These are phyloP conservation scores for Saxophila tyrrhenica DNA, from an alignment of 495 filamentous ascomycete species.

Conservation along the genomic window DNA sequence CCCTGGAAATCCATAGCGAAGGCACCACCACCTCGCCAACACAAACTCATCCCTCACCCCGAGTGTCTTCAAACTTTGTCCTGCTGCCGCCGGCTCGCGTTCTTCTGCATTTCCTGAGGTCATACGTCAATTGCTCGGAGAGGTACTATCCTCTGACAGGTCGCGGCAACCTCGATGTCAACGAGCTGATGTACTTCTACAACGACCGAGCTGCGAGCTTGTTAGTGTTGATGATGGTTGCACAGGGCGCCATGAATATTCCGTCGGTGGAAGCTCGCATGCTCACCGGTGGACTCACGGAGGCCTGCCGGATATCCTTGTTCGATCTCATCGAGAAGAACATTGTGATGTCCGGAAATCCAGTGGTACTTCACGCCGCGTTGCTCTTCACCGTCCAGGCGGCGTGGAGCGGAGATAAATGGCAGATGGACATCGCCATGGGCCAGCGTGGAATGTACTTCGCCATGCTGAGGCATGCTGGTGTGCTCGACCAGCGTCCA, in stretches of 20 bases:
- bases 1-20: conserved; percentile 46
- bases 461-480: conserved; percentile 49
- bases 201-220: conserved; percentile 48
- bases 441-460: conserved; percentile 59
- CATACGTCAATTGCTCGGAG: conserved; percentile 46
- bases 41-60: conserved; percentile 26
- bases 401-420: conserved; percentile 57
- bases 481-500: conserved; percentile 39
- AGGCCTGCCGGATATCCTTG: conserved; percentile 54
- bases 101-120: conserved; percentile 49
- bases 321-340: conserved; percentile 57
- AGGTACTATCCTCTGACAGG: conserved; percentile 46
- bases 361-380: conserved; percentile 45
- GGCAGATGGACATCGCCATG: conserved; percentile 61
- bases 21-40: conserved; percentile 20
- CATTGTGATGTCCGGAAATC: conserved; percentile 47
- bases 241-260: conserved; percentile 47
- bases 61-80: conserved; percentile 41
- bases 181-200: conserved; percentile 42
- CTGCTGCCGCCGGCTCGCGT: conserved; percentile 47
- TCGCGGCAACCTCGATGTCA: conserved; percentile 43
- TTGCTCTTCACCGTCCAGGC: conserved; percentile 50
- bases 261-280: conserved; percentile 45
- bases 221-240: conserved; percentile 53
- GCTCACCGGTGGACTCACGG: conserved; percentile 50